Evolutionary conservation across 805 yeast species (phyloP), one percentile per base, ranked within the genome.

Genomic region (Lachancea sp.): DNA sequence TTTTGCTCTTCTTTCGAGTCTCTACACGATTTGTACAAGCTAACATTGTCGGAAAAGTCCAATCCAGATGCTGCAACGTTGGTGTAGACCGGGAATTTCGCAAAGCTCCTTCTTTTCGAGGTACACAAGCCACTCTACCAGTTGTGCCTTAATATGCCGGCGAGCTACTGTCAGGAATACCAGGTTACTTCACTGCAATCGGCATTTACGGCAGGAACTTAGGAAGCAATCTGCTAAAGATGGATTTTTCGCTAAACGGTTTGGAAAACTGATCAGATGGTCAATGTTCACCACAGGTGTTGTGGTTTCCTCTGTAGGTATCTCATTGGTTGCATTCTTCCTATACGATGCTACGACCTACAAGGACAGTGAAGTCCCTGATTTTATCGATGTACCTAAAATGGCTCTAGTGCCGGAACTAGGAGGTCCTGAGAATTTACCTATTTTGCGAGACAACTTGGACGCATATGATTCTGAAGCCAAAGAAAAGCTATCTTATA

Each of bases 361-460:
- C 52, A 45, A 59, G 18, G 67, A 70, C 23, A 63, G 64, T 9
- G 68, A 62, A 18, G 45, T 61, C 21, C 64, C 68, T 28, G 71
- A 65, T 7, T 65, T 68, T 34, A 63, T 79, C 35, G 61, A 63
- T 13, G 75, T 80, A 12, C 74, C 81, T 8, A 58, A 64, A 16
- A 61, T 67, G 18, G 82, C 84, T 1, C 54, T 79, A 36, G 52
- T 68, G 29, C 84, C 86, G 22, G 64, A 67, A 29, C 54, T 53
- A 6, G 87, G 87, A 5, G 88, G 88, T 2, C 86, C 87, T 17
- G 83, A 80, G 54, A 77, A 81, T 49, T 62, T 81, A 43, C 86
- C 85, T 1, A 73, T 80, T 21, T 64, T 78, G 46, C 69, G 69
- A 28, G 67, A 72, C 25, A 73, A 71, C 44, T 60, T 80, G 40